phyloP scores from a whole-genome alignment of 176 grass and related monocot species.

The Miscanthus lutarioriparius region DNA sequence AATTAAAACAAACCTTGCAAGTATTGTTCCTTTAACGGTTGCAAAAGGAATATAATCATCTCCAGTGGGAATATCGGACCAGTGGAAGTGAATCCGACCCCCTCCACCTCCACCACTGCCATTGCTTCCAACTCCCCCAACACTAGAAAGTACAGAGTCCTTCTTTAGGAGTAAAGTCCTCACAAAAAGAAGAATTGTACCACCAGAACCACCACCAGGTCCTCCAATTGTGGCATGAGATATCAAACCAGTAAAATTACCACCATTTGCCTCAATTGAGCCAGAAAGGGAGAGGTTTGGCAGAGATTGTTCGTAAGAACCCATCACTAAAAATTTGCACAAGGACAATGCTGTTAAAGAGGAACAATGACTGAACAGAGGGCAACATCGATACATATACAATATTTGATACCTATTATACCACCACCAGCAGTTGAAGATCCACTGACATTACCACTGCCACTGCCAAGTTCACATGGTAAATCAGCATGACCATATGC shows the following conservation, averaged over 20 bases:
- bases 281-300: slow-evolving; percentile 63
- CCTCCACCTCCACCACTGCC: slow-evolving; percentile 82
- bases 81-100: slow-evolving; percentile 97
- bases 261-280: slow-evolving; percentile 83
- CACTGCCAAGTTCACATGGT: slow-evolving; percentile 98
- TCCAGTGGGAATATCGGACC: slow-evolving; percentile 80
- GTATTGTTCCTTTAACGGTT: slow-evolving; percentile 75
- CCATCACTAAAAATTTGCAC: slow-evolving; percentile 79
- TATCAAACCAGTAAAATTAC: slow-evolving; percentile 47
- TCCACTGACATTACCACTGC: slow-evolving; percentile 79
- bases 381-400: not conserved
- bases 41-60: slow-evolving; percentile 92
- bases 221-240: slow-evolving; percentile 53
- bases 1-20: slow-evolving; percentile 67
- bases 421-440: slow-evolving; percentile 86
- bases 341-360: slow-evolving; percentile 23
- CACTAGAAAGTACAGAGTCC: slow-evolving; percentile 69
- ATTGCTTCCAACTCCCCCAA: slow-evolving; percentile 72
- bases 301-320: slow-evolving; percentile 85
- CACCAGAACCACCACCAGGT: slow-evolving; percentile 91
- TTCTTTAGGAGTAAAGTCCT: slow-evolving; percentile 56
- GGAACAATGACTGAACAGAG: slow-evolving; percentile 28
- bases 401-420: slow-evolving; percentile 73
- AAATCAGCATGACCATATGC: slow-evolving; percentile 85
- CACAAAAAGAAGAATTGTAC: slow-evolving; percentile 94